These are phyloP conservation scores for Lyophyllum decastes DNA, from an alignment of 768 basidiomycete species.

Conservation along the genomic window DNA sequence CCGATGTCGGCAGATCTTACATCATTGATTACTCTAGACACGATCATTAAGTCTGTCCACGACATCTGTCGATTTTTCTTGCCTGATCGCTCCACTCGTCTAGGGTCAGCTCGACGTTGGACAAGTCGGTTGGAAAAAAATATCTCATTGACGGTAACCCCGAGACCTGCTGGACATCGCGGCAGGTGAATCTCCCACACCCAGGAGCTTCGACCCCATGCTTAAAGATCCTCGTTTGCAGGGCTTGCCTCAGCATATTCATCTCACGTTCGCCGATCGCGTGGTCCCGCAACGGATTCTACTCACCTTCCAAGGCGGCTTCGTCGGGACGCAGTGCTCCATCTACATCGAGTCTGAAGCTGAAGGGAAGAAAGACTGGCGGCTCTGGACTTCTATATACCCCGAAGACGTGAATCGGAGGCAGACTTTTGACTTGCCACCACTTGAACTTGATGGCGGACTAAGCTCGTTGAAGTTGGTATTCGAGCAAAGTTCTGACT, in stretches of 20 bases:
- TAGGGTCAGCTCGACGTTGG: slow-evolving; percentile 81
- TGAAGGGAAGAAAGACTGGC: slow-evolving; percentile 44
- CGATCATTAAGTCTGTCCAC: slow-evolving; percentile 51
- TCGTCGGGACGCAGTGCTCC: slow-evolving; percentile 70
- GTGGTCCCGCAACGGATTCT: slow-evolving; percentile 58
- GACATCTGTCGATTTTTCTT: not conserved
- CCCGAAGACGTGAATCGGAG: slow-evolving; percentile 80
- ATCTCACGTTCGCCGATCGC: slow-evolving; percentile 54
- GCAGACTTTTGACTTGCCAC: slow-evolving; percentile 63
- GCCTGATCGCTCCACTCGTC: slow-evolving; percentile 5
- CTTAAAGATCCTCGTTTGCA: slow-evolving; percentile 26
- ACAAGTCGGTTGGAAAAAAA: slow-evolving; percentile 74
- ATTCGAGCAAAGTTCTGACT: slow-evolving; percentile 83
- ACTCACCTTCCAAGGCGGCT: slow-evolving; percentile 85
- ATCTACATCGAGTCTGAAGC: slow-evolving; percentile 38
- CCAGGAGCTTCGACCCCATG: not conserved
- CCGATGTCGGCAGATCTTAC: slow-evolving; percentile 24
- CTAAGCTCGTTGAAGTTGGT: slow-evolving; percentile 59
- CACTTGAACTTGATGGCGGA: slow-evolving; percentile 24
- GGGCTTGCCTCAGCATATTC: slow-evolving; percentile 80
- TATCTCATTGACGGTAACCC: slow-evolving; percentile 67
- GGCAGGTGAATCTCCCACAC: slow-evolving; percentile 50
- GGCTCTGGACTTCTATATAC: slow-evolving; percentile 54
- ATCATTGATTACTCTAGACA: slow-evolving; percentile 44
- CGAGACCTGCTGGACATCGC: slow-evolving; percentile 86